phyloP scores from a whole-genome alignment of 768 basidiomycete species.

The Tylopilus sp. region DNA sequence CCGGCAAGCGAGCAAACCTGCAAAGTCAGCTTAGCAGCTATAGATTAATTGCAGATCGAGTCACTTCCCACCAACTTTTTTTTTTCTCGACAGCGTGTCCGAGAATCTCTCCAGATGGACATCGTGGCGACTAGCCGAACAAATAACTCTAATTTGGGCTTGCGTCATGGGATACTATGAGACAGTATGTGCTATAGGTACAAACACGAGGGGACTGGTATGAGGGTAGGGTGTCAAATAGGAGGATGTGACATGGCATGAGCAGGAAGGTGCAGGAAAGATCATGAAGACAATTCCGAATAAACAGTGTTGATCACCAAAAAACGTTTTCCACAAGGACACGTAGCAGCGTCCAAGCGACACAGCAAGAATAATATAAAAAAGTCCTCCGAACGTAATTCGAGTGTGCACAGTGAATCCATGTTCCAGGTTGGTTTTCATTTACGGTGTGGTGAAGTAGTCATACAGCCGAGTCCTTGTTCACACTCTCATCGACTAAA shows the following conservation, averaged over 20 bases:
- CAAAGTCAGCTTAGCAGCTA: too few relatives aligned
- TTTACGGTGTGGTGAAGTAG: background rate
- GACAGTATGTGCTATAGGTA: background rate
- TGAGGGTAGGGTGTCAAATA: background rate
- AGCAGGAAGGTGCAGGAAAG: background rate
- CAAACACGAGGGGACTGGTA: background rate
- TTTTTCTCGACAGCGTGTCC: background rate
- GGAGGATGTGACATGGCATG: background rate
- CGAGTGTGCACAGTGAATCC: too few relatives aligned
- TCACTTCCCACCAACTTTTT: too few relatives aligned
- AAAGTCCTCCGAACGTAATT: background rate
- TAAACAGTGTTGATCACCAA: background rate
- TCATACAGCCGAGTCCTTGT: conserved; percentile 6
- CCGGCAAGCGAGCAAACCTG: too few relatives aligned
- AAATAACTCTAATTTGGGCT: background rate
- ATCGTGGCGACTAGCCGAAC: background rate
- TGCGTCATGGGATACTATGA: background rate
- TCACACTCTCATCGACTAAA: conserved; percentile 8
- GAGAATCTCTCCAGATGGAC: background rate
- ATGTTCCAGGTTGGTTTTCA: background rate
- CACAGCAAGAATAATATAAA: background rate
- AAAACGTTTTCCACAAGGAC: background rate
- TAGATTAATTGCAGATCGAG: too few relatives aligned
- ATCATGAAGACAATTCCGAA: background rate
- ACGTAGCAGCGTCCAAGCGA: background rate